Evolutionary conservation across 2,329 filamentous ascomycete species (phyloP), one percentile per base, ranked within the genome.

Genomic region (Colletotrichum sublineola): DNA sequence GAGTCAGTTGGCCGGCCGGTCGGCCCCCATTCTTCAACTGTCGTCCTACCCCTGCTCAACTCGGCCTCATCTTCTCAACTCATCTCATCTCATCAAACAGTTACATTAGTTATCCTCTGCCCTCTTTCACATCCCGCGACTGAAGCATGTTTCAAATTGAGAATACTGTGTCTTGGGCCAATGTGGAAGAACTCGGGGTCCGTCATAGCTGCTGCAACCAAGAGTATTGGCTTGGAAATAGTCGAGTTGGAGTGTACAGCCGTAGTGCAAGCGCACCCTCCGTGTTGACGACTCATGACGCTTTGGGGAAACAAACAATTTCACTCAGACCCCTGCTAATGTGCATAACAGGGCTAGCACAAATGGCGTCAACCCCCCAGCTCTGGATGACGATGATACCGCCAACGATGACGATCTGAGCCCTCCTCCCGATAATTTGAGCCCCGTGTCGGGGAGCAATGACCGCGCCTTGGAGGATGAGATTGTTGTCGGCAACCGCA

Each of bases 401-500:
- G 78, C 79, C 40, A 82, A 80, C 46, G 82, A 84, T 24, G 79
- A 77, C 50, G 85, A 86, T 33, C 80, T 88, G 18, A 87, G 85
- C 65, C 82, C 84, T 2, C 83, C 83, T 6, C 82, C 82, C 0
- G 82, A 84, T 31, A 79, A 78, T 20, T 78, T 77, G 53, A 85
- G 82, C 68, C 81, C 79, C 7, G 77, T 85, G 14, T 83, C 84
- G 9, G 83, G 81, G 55, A 78, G 82, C 52, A 79, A 82, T 74
- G 79, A 83, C 31, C 82, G 83, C 60, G 78, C 81, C 38, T 74
- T 85, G 2, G 83, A 86, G 67, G 87, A 89, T 75, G 86, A 89
- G 76, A 89, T 89, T 60, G 81, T 89, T 9, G 87, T 89, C 8
- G 83, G 84, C 20, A 82, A 84, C 65, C 78, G 80, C 42, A 84